Evolutionary conservation across 2,329 filamentous ascomycete species (phyloP).

Genomic region (Teratosphaeria epicoccoides): DNA sequence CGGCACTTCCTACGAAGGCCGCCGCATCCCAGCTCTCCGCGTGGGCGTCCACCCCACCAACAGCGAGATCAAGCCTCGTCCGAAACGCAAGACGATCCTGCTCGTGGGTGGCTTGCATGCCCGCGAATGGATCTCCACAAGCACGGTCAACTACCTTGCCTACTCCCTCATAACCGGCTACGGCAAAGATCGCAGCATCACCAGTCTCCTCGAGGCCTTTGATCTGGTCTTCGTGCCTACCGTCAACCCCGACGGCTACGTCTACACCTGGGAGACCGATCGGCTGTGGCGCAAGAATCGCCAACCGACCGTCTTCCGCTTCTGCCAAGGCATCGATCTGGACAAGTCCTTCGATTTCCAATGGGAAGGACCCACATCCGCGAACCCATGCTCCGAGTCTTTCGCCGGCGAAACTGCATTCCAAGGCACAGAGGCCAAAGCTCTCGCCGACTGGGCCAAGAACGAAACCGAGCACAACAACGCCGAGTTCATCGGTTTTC

Average conservation of each 20-base stretch:
- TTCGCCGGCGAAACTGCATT: conserved; percentile 78
- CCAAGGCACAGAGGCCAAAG: conserved; percentile 66
- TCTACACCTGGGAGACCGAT: conserved; percentile 86
- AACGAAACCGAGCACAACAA: conserved; percentile 64
- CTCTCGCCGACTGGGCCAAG: conserved; percentile 69
- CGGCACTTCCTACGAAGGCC: conserved; percentile 78
- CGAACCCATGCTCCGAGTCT: conserved; percentile 81
- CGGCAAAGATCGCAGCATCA: conserved; percentile 59
- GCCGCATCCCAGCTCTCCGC: conserved; percentile 71
- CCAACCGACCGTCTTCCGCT: conserved; percentile 68
- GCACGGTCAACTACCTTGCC: conserved; percentile 80
- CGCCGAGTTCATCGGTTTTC: conserved; percentile 67
- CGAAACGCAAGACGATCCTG: conserved; percentile 62
- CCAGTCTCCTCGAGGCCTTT: conserved; percentile 68
- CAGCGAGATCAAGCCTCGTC: conserved; percentile 33
- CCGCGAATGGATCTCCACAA: conserved; percentile 91
- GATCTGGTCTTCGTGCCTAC: conserved; percentile 84
- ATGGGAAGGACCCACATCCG: conserved; percentile 59
- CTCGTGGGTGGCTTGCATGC: conserved; percentile 83
- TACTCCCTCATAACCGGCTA: conserved; percentile 80
- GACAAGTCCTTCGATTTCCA: conserved; percentile 78
- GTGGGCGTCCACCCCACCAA: conserved; percentile 54
- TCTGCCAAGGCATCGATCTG: conserved; percentile 80
- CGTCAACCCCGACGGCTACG: conserved; percentile 86
- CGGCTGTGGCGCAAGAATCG: conserved; percentile 92